Percentiles rank a stretch among this genome's conserved stretches.
phyloP scores from a whole-genome alignment of 768 basidiomycete genomes.

The Amylocystis lapponica region DNA sequence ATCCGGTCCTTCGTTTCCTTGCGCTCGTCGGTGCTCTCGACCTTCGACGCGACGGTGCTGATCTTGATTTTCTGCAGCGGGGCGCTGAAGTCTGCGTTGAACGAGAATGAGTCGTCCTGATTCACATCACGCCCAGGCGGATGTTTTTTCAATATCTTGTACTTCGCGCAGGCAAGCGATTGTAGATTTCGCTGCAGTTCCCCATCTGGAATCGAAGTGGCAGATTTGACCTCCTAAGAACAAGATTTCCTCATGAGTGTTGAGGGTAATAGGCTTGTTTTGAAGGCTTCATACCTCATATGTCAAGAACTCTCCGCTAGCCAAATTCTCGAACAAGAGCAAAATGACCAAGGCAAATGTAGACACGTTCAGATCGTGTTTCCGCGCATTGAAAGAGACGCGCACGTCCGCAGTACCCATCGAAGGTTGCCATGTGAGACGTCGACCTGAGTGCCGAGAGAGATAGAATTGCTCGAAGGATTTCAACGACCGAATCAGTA shows the following conservation, averaged over 20 bases:
- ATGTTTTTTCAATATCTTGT: conserved; percentile 85
- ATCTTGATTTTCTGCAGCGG: conserved; percentile 90
- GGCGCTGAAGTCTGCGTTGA: conserved; percentile 79
- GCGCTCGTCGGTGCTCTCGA: conserved; percentile 82
- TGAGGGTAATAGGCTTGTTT: background rate
- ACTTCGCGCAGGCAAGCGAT: conserved; percentile 93
- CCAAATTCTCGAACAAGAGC: conserved; percentile 74
- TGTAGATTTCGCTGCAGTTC: conserved; percentile 93
- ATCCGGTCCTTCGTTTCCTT: conserved; percentile 87
- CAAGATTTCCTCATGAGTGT: background rate
- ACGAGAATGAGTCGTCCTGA: conserved; percentile 76
- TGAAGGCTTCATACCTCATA: conserved; percentile 53
- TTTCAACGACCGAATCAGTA: conserved; percentile 57
- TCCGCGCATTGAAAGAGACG: conserved; percentile 69
- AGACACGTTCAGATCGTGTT: conserved; percentile 89
- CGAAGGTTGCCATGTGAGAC: conserved; percentile 88
- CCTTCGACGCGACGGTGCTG: conserved; percentile 78
- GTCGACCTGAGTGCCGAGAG: conserved; percentile 80
- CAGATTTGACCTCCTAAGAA: conserved; percentile 75
- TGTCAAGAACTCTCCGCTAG: conserved; percentile 62
- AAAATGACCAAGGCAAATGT: conserved; percentile 86
- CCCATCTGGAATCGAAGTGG: conserved; percentile 64
- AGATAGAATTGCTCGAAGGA: conserved; percentile 90
- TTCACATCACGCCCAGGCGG: conserved; percentile 84
- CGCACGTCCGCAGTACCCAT: conserved; percentile 88